phyloP scores from a whole-genome alignment of 176 grass and related monocot genomes.

The Areca catechu region DNA sequence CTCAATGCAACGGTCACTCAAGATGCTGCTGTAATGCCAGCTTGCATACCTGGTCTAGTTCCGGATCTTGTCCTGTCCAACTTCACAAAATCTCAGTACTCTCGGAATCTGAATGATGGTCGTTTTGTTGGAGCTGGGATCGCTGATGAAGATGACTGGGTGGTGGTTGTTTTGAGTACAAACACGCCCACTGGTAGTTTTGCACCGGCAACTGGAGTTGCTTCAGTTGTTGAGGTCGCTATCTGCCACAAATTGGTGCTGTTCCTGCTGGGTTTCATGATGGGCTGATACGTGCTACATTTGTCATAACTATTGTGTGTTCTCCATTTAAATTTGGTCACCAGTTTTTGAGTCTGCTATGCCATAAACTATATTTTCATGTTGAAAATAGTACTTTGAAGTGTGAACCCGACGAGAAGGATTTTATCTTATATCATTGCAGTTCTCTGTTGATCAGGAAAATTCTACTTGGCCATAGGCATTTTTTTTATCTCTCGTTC shows the following conservation, averaged over 20 bases:
- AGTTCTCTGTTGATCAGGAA: no score
- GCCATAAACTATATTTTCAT: no score
- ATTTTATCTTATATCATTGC: no score
- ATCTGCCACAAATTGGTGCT: slow-evolving; percentile 21
- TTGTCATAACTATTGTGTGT: no score
- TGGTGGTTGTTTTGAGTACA: slow-evolving; percentile 81
- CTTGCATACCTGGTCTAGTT: slow-evolving; percentile 49
- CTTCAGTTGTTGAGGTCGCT: slow-evolving; percentile 21
- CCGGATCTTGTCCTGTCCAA: slow-evolving; percentile 63
- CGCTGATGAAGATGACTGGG: slow-evolving; percentile 77
- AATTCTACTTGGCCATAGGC: no score
- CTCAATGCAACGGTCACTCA: slow-evolving; percentile 70
- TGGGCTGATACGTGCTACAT: neutral
- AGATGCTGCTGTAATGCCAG: slow-evolving; percentile 73
- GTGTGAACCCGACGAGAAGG: no score
- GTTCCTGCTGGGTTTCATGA: slow-evolving; percentile 44
- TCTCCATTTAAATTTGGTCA: no score
- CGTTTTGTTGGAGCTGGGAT: slow-evolving; percentile 56
- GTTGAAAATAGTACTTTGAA: no score
- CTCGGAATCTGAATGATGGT: slow-evolving; percentile 53
- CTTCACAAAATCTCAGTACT: slow-evolving; percentile 91
- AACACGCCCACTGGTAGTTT: slow-evolving; percentile 41
- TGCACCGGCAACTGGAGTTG: slow-evolving; percentile 30
- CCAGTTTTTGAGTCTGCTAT: no score
- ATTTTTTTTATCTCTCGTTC: no score